Percentiles rank a stretch among this genome's conserved stretches.
These are phyloP conservation scores for Paramyrothecium roridum DNA, from an alignment of 2,329 filamentous ascomycete species.

Conservation along the genomic window DNA sequence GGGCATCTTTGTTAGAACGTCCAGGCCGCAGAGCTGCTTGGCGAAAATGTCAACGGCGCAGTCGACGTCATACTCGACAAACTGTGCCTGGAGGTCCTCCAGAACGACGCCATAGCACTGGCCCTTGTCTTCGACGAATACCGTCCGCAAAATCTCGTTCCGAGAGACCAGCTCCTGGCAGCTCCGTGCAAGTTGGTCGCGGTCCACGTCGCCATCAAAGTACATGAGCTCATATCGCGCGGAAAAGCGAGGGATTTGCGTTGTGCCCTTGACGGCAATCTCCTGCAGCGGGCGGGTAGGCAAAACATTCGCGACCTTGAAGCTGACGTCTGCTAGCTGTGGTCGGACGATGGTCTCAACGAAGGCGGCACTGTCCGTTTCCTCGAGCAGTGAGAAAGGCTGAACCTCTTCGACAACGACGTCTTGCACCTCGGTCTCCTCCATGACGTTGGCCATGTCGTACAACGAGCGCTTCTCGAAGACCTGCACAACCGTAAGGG, in stretches of 20 bases:
- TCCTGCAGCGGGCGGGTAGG: slow-evolving; percentile 58
- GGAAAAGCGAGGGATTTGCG: slow-evolving; percentile 56
- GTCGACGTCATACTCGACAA: slow-evolving; percentile 51
- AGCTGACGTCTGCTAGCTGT: slow-evolving; percentile 46
- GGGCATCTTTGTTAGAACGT: slow-evolving; percentile 52
- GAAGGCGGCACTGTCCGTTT: slow-evolving; percentile 36
- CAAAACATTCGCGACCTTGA: slow-evolving; percentile 52
- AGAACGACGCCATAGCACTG: slow-evolving; percentile 57
- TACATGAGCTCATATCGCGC: slow-evolving; percentile 63
- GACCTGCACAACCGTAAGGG: slow-evolving; percentile 52
- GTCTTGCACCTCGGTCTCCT: slow-evolving; percentile 21
- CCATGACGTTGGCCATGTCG: slow-evolving; percentile 51
- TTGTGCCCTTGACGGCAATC: slow-evolving; percentile 56
- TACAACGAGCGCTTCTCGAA: slow-evolving; percentile 46
- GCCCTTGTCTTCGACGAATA: slow-evolving; percentile 53
- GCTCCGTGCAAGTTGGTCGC: slow-evolving; percentile 41
- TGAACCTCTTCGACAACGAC: slow-evolving; percentile 23
- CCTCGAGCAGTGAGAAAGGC: slow-evolving; percentile 50
- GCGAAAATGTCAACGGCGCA: slow-evolving; percentile 45
- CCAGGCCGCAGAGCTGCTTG: slow-evolving; percentile 49
- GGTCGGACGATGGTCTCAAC: slow-evolving; percentile 46
- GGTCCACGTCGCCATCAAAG: slow-evolving; percentile 49
- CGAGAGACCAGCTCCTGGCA: slow-evolving; percentile 54
- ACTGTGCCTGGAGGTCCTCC: slow-evolving; percentile 45
- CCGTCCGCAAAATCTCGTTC: slow-evolving; percentile 64